Evolutionary conservation across 1,139 yeast species (phyloP).

Genomic region (Saccharomycopsis crataegensis): DNA sequence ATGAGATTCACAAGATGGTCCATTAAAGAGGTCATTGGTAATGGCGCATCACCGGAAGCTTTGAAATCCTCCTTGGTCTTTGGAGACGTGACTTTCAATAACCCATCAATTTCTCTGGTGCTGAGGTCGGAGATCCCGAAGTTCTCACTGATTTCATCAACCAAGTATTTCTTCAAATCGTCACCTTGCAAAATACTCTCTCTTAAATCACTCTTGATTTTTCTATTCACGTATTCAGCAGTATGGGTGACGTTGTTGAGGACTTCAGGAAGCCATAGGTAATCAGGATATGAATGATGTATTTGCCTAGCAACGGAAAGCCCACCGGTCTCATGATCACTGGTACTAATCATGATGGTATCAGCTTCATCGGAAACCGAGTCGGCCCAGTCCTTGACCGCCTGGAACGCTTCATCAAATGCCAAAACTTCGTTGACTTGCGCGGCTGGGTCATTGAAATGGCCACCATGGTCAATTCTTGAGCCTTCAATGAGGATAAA

Average conservation of each 20-base stretch:
- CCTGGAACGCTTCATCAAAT: conserved; percentile 66
- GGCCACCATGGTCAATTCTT: conserved; percentile 89
- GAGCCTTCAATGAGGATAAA: conserved; percentile 81
- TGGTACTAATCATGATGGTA: conserved; percentile 67
- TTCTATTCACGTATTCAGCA: conserved; percentile 53
- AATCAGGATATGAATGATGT: conserved; percentile 50
- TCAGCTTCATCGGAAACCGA: conserved; percentile 45
- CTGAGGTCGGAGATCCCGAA: conserved; percentile 55
- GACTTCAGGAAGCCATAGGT: conserved; percentile 73
- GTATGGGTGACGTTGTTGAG: conserved; percentile 60
- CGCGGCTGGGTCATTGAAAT: conserved; percentile 81
- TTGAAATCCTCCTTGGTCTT: too few relatives aligned
- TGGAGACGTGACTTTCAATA: conserved; percentile 19
- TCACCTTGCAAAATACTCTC: background rate
- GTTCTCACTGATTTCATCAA: conserved; percentile 42
- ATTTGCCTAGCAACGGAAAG: conserved; percentile 71
- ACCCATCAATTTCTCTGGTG: conserved; percentile 37
- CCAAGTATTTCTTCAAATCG: conserved; percentile 33
- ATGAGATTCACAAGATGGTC: conserved; percentile 52
- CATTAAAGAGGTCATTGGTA: conserved; percentile 24
- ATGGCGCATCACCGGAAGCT: conserved; percentile 21
- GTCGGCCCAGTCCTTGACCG: conserved; percentile 61
- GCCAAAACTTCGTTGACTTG: conserved; percentile 75
- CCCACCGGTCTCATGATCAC: conserved; percentile 93
- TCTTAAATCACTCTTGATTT: conserved; percentile 25